Base-by-base conservation (phyloP, 306 rosid genomes). In the Vicia faba region DNA sequence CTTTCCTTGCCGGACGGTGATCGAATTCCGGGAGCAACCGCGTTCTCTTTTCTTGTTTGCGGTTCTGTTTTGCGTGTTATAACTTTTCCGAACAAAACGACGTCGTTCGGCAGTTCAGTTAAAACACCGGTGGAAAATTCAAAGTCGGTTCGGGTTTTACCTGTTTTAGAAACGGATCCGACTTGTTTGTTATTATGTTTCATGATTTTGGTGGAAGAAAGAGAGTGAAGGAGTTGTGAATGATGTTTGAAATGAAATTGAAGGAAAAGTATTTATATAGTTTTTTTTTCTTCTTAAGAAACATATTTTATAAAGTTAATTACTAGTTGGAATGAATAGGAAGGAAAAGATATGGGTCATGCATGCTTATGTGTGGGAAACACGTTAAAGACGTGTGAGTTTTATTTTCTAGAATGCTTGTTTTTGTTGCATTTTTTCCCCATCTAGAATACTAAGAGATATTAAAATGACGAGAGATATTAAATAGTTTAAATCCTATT, bases 51-150 rank as follows among this genome's bases (percentile, higher is more conserved):
- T n/a, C n/a, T n/a, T n/a, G 15, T 25, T 28, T 23, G 2, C 6
- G 72, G 58, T 45, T 76, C 60, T 2, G 69, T 61, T 54, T 56
- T 71, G 18, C 70, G 77, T 8, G 20, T 54, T 13, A 73, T 73
- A 25, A 81, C 19, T 66, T 64, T 73, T 19, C 82, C 82, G 41
- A 68, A 81, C 59, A 77, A 77, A 64, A 81, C 77, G 26, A 77
- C 48, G 65, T 69, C 49, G 75, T 69, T 73, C 2, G 45, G 39
- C 26, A 13, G 12, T 3, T 56, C 49, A 4, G 1, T n/a, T 2
- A 11, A 11, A 72, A 0, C 5, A 5, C 43, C 1, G 8, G 26
- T 12, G 5, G 82, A 79, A 44, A 77, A 81, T 43, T 81, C 68
- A 18, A 81, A 81, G 9, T 58, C 75, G 43, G 67, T 44, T 36